phyloP scores from a whole-genome alignment of 306 rosid species.

The Hippophae rhamnoides region DNA sequence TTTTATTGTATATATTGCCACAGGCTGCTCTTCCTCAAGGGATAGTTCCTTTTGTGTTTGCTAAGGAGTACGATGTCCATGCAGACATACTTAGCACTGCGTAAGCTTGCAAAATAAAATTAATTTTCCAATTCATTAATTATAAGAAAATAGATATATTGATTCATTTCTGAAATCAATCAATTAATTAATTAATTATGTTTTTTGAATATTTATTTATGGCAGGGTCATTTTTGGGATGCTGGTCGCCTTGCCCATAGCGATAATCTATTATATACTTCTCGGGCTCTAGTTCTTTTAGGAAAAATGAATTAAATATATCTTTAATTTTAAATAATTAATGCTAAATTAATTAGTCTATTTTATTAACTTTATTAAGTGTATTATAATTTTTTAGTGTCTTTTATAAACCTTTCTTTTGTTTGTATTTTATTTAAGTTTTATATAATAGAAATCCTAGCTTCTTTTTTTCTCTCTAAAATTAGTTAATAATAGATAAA shows the following conservation, averaged over 20 bases:
- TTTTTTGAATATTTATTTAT: not conserved
- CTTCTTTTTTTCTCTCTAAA: too few species aligned
- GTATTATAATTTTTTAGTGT: too few species aligned
- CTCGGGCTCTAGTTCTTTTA: constrained; percentile 43
- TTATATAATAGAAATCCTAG: too few species aligned
- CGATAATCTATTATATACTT: constrained; percentile 69
- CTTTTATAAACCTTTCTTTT: too few species aligned
- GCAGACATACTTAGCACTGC: constrained; percentile 90
- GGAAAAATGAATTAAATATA: not conserved
- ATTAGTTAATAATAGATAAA: too few species aligned
- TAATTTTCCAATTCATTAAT: too few species aligned
- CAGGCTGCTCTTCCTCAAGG: constrained; percentile 98
- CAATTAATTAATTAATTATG: not conserved
- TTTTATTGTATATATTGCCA: not conserved
- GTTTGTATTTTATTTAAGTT: too few species aligned
- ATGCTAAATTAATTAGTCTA: too few species aligned
- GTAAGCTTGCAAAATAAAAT: constrained; percentile 29
- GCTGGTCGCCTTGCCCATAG: constrained; percentile 74
- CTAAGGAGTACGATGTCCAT: constrained; percentile 84
- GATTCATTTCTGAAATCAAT: too few species aligned
- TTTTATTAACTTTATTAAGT: too few species aligned
- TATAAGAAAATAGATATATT: too few species aligned
- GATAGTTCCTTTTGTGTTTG: constrained; percentile 89
- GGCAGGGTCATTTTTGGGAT: constrained; percentile 86
- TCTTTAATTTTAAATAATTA: too few species aligned